Evolutionary conservation across 805 yeast species (phyloP).

Genomic region (Teunomyces atbi): DNA sequence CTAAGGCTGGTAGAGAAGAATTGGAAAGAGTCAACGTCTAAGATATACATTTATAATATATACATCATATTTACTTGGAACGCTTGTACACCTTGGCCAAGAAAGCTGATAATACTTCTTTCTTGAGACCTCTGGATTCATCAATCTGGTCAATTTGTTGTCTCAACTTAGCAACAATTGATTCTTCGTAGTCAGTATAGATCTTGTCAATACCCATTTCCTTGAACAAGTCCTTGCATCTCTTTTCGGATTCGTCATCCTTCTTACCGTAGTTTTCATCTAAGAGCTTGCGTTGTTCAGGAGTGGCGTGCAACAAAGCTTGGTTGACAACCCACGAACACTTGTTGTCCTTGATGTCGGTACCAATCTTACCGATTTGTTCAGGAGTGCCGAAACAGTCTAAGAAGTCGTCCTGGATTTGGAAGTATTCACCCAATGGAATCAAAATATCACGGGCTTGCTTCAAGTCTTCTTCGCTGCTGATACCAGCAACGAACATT

Average conservation of each 20-base stretch:
- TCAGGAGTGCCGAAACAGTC: slow-evolving; percentile 98
- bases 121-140: slow-evolving; percentile 91
- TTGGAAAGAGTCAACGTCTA: slow-evolving; percentile 62
- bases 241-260: slow-evolving; percentile 62
- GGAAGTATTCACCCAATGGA: slow-evolving; percentile 98
- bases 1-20: slow-evolving; percentile 97
- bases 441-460: slow-evolving; percentile 86
- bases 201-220: slow-evolving; percentile 69
- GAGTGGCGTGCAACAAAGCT: slow-evolving; percentile 74
- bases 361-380: slow-evolving; percentile 97
- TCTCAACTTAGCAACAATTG: slow-evolving; percentile 61
- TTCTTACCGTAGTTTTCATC: slow-evolving; percentile 92
- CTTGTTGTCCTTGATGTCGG: slow-evolving; percentile 97
- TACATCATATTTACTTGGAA: slow-evolving; percentile 54
- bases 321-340: slow-evolving; percentile 97
- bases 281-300: slow-evolving; percentile 77
- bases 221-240: slow-evolving; percentile 68
- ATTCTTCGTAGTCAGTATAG: slow-evolving; percentile 83
- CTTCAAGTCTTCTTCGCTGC: slow-evolving; percentile 67
- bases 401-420: slow-evolving; percentile 94
- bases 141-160: slow-evolving; percentile 69
- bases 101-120: slow-evolving; percentile 79
- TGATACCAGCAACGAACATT: slow-evolving; percentile 86
- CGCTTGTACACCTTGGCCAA: slow-evolving; percentile 92
- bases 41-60: slow-evolving; percentile 8